Base-by-base conservation (phyloP, 148 eudicot species). In the Chenopodium quinoa region DNA sequence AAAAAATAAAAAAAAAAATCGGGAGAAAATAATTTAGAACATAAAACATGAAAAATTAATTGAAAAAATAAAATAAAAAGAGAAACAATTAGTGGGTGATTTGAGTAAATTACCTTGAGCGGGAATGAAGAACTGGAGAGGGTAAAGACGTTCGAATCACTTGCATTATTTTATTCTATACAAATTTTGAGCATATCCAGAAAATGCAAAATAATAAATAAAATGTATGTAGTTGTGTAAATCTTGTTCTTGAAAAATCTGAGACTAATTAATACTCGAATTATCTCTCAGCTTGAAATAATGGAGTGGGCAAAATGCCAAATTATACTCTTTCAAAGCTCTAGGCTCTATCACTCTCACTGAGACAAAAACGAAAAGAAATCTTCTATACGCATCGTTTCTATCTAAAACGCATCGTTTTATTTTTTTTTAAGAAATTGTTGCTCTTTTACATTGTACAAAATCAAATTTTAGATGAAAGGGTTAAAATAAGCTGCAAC, bases 141-240 rank as follows among this genome's bases (percentile, higher is more conserved):
- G 76, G 47, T 44, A 71, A 78, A 1, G 84, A 82, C 29, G 46
- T 46, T 71, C 20, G 31, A 82, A 56, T 82, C 63, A 63, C 31
- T 62, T 62, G 72, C 84, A 84, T 75, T 56, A 7, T 19, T 73
- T 75, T 1, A 50, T 50, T n/a, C 11, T 52, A 52, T 34, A 32
- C n/a, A 20, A 20, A 62, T 11, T 76, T 31, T 13, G 27, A 56
- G 47, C 25, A 46, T 44, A 66, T 16, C 16, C 32, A 29, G 37
- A 67, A 67, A 67, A 73, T 7, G 27, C 4, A 73, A 46, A 73
- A 44, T 9, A 31, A 13, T 29, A 3, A 68, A 12, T 12, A 56
- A 14, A 56, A 56, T 16, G 1, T 56, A 56, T 56, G 62, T 3
- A 0, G 12, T 56, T 16, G 23, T 22, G 25, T 62, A n/a, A 62